phyloP scores from a whole-genome alignment of 257 asterid genomes.

The Salvia miltiorrhiza region DNA sequence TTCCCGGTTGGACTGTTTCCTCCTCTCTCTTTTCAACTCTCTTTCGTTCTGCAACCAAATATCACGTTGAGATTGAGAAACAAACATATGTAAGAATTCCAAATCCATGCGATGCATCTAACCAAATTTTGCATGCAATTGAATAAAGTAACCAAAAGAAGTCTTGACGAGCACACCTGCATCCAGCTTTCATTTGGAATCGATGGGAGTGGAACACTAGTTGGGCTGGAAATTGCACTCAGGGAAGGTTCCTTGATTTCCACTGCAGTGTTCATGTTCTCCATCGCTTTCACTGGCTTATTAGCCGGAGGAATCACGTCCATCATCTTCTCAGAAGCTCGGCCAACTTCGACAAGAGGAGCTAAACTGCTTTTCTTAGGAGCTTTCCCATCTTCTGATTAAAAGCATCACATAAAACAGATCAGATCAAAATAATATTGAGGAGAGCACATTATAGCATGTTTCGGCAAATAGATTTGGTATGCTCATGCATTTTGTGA shows the following conservation, averaged over 20 bases:
- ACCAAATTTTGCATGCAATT: not conserved
- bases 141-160: not conserved
- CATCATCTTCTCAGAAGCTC: conserved; percentile 40
- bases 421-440: not conserved
- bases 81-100: not conserved
- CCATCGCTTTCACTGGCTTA: conserved; percentile 34
- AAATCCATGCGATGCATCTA: not conserved
- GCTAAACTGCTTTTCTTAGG: conserved; percentile 30
- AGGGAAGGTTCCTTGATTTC: conserved; percentile 50
- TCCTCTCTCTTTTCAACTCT: conserved; percentile 83
- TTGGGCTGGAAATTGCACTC: conserved; percentile 43
- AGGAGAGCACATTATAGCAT: not conserved
- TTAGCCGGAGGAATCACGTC: conserved; percentile 28
- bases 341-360: conserved; percentile 36
- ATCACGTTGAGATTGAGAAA: not conserved
- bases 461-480: not conserved
- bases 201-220: conserved; percentile 31
- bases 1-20: conserved; percentile 98
- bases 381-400: conserved; percentile 41
- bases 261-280: conserved; percentile 39
- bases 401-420: not conserved
- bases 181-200: conserved; percentile 54
- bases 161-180: conserved; percentile 46
- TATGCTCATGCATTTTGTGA: not conserved
- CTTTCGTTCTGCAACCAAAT: conserved; percentile 59